Evolutionary conservation across 257 asterid species (phyloP), one percentile per base, ranked within the genome.

Genomic region (Solanum gandarillasii): DNA sequence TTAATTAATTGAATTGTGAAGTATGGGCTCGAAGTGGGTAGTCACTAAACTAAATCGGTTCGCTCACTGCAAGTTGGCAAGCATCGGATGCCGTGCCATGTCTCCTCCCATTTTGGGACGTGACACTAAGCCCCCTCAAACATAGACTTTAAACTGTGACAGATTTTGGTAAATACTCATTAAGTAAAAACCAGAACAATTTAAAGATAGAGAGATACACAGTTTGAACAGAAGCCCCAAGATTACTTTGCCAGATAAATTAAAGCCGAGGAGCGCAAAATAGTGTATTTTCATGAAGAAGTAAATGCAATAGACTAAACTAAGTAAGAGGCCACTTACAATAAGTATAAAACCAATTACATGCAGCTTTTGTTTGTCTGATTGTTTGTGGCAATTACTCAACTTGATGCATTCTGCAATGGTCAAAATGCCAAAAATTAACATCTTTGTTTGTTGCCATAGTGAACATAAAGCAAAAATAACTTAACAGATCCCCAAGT

Each of bases 341-440:
- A 96, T 95, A 89, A 96, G 91, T 88, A 96, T 46, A 89, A 94
- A 82, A 79, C 98, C 99, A 88, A 90, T 92, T 82, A 92, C 95
- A 87, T 95, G 98, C 91, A 96, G 90, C 92, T 96, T 94, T 90
- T 94, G 98, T 32, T 89, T 88, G 38, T 93, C 92, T 11, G 98
- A 89, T 76, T 91, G 91, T n/a, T 94, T 93, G 74, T 94, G 91
- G 89, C 99, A 96, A 36, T 94, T 93, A 89, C 98, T 94, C 91
- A 96, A 90, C 94, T 90, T 91, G 94, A 92, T 89, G 93, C 99
- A 96, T 62, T 92, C 99, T 96, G 98, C 93, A 96, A 88, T 35
- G 79, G 62, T 67, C 87, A 78, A 86, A 65, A 68, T 74, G 90
- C 78, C 91, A 91, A 89, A 68, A 16, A 65, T 38, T 1, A 81